phyloP scores from a whole-genome alignment of 805 yeast species.

The Suhomyces canberraensis region DNA sequence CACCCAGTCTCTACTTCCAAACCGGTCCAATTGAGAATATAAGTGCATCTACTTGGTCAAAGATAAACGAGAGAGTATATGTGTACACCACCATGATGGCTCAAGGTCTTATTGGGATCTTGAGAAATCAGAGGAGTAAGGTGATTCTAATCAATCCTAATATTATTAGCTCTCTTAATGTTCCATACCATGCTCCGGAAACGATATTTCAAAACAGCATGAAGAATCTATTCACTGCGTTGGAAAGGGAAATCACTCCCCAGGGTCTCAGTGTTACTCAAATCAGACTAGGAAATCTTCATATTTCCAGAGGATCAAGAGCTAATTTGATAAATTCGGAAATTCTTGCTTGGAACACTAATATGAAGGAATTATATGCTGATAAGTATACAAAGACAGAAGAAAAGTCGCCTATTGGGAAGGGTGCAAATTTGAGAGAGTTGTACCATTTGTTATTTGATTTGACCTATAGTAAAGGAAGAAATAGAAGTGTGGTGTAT shows the following conservation, averaged over 20 bases:
- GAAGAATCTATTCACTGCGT: conserved; percentile 29
- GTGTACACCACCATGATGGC: conserved; percentile 51
- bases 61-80: conserved; percentile 43
- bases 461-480: conserved; percentile 23
- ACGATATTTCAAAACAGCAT: conserved; percentile 49
- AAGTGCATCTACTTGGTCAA: conserved; percentile 50
- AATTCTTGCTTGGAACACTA: conserved; percentile 37
- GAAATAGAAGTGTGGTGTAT: conserved; percentile 31
- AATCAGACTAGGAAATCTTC: conserved; percentile 39
- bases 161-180: conserved; percentile 49
- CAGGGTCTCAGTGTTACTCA: conserved; percentile 39
- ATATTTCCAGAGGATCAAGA: conserved; percentile 22
- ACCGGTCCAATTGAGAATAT: conserved; percentile 63
- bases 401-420: conserved; percentile 27
- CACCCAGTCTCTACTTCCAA: conserved; percentile 70
- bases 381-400: conserved; percentile 30
- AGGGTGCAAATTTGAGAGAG: conserved; percentile 32
- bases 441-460: conserved; percentile 41
- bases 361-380: conserved; percentile 32
- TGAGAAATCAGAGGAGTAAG: conserved; percentile 49
- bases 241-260: conserved; percentile 34
- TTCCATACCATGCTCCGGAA: conserved; percentile 67
- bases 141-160: conserved; percentile 53
- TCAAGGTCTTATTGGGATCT: conserved; percentile 53
- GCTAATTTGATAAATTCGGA: conserved; percentile 33